These are phyloP conservation scores for Pholiota conissans DNA, from an alignment of 768 basidiomycete genomes.

Conservation along the genomic window DNA sequence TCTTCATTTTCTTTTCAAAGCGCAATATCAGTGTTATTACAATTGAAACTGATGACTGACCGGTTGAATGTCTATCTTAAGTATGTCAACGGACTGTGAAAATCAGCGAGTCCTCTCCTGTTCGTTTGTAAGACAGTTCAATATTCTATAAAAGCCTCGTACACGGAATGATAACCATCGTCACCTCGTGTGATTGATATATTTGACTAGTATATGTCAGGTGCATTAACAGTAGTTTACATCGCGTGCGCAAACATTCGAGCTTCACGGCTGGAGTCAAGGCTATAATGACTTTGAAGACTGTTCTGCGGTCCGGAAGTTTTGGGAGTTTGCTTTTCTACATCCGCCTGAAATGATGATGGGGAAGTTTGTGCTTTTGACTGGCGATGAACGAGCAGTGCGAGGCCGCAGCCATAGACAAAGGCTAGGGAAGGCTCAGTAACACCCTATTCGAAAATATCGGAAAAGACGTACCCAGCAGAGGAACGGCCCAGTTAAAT, in stretches of 20 bases:
- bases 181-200: no score
- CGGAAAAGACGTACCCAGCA: constrained; percentile 18
- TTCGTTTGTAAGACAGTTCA: no score
- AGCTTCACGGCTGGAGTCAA: not conserved
- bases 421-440: constrained; percentile 10
- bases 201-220: not conserved
- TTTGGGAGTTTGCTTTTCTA: constrained; percentile 14
- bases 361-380: constrained; percentile 2
- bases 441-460: not conserved
- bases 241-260: not conserved
- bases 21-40: no score
- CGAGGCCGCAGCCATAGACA: constrained; percentile 17
- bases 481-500: constrained; percentile 26
- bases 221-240: not conserved
- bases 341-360: not conserved
- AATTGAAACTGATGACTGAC: no score
- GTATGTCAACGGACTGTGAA: no score
- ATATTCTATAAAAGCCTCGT: no score
- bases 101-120: no score
- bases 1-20: no score
- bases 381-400: constrained; percentile 13
- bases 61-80: no score
- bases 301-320: not conserved
- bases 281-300: not conserved
- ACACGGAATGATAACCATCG: no score